phyloP scores from a whole-genome alignment of 1,139 yeast genomes.

The Blastobotrys capitulatus region DNA sequence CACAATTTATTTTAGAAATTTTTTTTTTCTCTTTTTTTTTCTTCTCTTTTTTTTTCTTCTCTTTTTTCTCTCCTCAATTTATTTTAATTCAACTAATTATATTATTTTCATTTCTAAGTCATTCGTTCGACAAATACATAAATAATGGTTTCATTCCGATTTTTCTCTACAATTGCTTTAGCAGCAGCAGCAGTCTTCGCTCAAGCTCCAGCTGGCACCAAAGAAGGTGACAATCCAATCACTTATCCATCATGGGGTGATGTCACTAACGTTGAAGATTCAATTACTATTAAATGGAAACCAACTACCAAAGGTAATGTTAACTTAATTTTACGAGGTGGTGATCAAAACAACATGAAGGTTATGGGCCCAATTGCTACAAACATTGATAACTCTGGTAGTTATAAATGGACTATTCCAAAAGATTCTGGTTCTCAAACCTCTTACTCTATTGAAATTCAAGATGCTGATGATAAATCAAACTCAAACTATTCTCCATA shows the following conservation, averaged over 20 bases:
- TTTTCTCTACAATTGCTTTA: constrained; percentile 13
- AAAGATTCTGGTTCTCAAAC: constrained; percentile 20
- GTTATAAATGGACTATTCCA: constrained; percentile 29
- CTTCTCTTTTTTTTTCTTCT: background rate
- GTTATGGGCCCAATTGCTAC: constrained; percentile 28
- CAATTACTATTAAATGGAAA: constrained; percentile 27
- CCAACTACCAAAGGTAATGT: constrained; percentile 28
- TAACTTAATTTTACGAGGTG: constrained; percentile 29
- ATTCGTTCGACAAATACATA: constrained; percentile 1
- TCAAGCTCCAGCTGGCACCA: constrained; percentile 13
- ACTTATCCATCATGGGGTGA: constrained; percentile 28
- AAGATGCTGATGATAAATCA: constrained; percentile 20
- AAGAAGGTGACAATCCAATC: constrained; percentile 25
- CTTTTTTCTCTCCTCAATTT: background rate
- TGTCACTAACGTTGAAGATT: constrained; percentile 25
- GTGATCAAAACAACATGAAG: constrained; percentile 24
- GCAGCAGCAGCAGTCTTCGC: constrained; percentile 28
- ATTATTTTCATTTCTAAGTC: background rate
- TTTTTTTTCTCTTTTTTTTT: background rate
- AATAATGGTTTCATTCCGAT: constrained; percentile 17
- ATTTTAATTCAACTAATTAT: background rate
- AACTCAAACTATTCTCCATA: constrained; percentile 30
- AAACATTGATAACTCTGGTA: constrained; percentile 28
- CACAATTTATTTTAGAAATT: too few species aligned
- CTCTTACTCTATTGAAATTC: constrained; percentile 34